These are phyloP conservation scores for Dendrobium officinale DNA, from an alignment of 106 monocot genomes.

Conservation along the genomic window DNA sequence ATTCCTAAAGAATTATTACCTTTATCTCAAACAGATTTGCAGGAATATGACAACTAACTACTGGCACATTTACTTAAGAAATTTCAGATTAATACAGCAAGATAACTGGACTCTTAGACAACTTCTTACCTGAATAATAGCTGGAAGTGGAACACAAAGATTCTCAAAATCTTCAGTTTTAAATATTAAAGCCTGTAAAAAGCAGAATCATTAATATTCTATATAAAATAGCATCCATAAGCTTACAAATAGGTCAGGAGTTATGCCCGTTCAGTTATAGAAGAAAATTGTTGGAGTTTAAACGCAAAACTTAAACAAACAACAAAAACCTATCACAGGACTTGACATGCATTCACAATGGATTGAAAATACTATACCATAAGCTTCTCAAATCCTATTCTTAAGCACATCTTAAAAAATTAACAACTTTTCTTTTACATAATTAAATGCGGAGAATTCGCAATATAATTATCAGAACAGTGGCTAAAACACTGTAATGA, in stretches of 20 bases:
- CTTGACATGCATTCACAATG: neutral
- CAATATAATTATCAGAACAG: neutral
- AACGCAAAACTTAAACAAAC: too few species aligned
- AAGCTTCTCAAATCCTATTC: neutral
- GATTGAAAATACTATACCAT: neutral
- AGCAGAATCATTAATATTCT: neutral
- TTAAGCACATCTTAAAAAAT: too few species aligned
- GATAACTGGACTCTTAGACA: neutral
- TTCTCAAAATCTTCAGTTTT: conserved; percentile 62
- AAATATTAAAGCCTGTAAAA: conserved; percentile 81
- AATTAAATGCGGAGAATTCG: neutral
- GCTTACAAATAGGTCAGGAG: neutral
- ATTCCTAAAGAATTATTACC: neutral
- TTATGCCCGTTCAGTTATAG: neutral
- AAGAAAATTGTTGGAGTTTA: too few species aligned
- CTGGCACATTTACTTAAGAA: neutral
- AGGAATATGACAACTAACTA: neutral
- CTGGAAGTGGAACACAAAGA: conserved; percentile 83
- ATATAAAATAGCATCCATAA: neutral
- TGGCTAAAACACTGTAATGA: neutral
- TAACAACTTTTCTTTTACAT: neutral
- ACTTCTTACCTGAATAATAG: conserved; percentile 77
- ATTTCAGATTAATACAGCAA: neutral
- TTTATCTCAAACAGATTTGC: neutral
- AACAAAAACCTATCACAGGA: neutral